Evolutionary conservation across 2,329 filamentous ascomycete genomes (phyloP).

Genomic region (Beauveria sp.): DNA sequence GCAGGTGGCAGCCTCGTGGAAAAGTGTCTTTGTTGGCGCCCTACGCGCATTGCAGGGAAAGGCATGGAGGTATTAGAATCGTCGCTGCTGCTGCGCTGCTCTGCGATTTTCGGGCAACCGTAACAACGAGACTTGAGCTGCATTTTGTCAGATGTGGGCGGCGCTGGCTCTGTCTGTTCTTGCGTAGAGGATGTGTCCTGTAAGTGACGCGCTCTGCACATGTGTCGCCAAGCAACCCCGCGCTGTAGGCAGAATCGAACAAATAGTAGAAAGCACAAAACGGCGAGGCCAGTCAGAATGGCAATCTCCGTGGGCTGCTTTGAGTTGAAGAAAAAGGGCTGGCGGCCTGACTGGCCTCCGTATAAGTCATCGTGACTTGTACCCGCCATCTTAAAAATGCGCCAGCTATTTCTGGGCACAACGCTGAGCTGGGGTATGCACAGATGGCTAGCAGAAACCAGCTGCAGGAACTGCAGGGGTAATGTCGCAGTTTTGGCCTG

Average conservation of each 20-base stretch:
- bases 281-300: slow-evolving; percentile 9
- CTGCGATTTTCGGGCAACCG: not conserved
- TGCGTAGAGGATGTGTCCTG: not conserved
- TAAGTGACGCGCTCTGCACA: slow-evolving; percentile 13
- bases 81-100: not conserved
- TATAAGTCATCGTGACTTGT: slow-evolving; percentile 5
- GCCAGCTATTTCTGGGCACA: slow-evolving; percentile 7
- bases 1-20: slow-evolving; percentile 35
- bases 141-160: slow-evolving; percentile 5
- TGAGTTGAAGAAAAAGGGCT: slow-evolving; percentile 3
- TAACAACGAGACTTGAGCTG: slow-evolving; percentile 19
- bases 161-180: not conserved
- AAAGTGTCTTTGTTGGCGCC: slow-evolving; percentile 19
- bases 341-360: not conserved
- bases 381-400: not conserved
- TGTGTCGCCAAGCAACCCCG: slow-evolving; percentile 1
- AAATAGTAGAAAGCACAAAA: slow-evolving; percentile 7
- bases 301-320: slow-evolving; percentile 5
- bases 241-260: slow-evolving; percentile 6
- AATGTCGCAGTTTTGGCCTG: slow-evolving; percentile 2
- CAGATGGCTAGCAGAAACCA: slow-evolving; percentile 3
- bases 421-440: not conserved
- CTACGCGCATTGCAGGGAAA: not conserved
- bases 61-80: not conserved
- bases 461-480: slow-evolving; percentile 10